Evolutionary conservation across 192 early-diverging fungal genomes (phyloP), one percentile per base, ranked within the genome.

Genomic region (Geranomyces michiganensis): DNA sequence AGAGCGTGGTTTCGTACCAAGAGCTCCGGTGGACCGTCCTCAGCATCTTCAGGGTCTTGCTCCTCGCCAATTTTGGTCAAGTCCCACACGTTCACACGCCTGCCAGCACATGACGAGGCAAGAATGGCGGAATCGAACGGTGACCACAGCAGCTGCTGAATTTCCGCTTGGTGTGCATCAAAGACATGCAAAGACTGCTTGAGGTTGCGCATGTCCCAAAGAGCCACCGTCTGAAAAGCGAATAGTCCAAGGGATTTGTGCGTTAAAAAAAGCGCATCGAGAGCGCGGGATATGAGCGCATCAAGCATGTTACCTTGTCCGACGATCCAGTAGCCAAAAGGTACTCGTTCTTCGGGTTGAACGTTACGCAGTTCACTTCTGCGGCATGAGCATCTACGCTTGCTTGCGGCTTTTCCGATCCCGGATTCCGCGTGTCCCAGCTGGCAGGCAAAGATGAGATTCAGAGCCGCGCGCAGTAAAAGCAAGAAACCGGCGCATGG

Each of bases 121-220:
- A 99, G 82, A 44, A 97, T 89, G 6, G 91, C 92, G 71, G 94
- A 93, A 67, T 96, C 88, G 80, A 92, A 88, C 29, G 97, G 97
- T 44, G 93, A 92, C 97, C 97, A 99, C 19, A 83, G 81, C 65
- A 99, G 77, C 82, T 97, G 95, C 63, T 96, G 78, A 30, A 99
- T 90, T 74, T 95, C 97, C 48, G 93, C 93, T 80, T 90, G 89
- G 80, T 97, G 95, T 1, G 84, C 87, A 66, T 96, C 91, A 17
- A 99, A 85, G 59, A 91, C 83, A 79, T 97, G 95, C 49, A 99
- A 76, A 67, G 88, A 89, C 53, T 81, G 73, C 67, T 91, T 92
- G 46, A 96, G 78, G 81, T 97, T 95, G 68, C 97, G 92, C 80
- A 97, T 72, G 84, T 99, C 97, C 96, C 96, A 99, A 17, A 99